Conservation (phyloP, 2,329 filamentous ascomycete species). For the Chaetomium globosum region DNA sequence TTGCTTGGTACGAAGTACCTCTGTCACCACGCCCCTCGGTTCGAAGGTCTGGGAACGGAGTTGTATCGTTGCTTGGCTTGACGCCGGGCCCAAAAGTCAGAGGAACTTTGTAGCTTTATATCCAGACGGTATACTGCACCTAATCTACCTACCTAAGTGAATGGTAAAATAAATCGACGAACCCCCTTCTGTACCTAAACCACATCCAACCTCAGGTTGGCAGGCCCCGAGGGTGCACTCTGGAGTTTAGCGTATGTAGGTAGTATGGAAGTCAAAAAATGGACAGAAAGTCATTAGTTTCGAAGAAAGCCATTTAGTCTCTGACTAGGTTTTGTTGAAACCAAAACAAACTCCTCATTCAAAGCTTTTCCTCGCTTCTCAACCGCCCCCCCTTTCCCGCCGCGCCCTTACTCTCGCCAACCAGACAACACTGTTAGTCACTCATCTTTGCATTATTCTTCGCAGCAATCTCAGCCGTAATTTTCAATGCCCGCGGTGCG, state of each 20-base stretch:
- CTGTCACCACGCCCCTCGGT: not conserved
- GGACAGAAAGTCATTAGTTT: not conserved
- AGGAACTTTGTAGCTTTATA: too few species aligned
- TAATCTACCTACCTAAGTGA: too few species aligned
- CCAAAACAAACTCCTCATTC: not conserved
- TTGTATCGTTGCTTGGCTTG: too few species aligned
- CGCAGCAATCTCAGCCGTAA: constrained; percentile 71
- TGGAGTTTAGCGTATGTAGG: not conserved
- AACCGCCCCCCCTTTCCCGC: not conserved
- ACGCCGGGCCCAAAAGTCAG: too few species aligned
- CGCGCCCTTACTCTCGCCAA: not conserved
- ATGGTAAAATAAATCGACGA: too few species aligned
- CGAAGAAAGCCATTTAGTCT: not conserved
- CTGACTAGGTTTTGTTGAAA: not conserved
- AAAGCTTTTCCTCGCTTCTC: not conserved
- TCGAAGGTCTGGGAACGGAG: too few species aligned
- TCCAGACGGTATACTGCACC: too few species aligned
- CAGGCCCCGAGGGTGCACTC: not conserved
- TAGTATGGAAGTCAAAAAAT: not conserved
- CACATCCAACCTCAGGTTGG: not conserved
- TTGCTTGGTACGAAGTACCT: not conserved
- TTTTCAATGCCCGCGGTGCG: constrained; percentile 69
- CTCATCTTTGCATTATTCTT: constrained; percentile 61
- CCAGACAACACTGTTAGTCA: constrained; percentile 13
- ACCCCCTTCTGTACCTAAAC: too few species aligned